Base-by-base conservation (phyloP, 257 asterid species). In the Anisodus acutangulus region DNA sequence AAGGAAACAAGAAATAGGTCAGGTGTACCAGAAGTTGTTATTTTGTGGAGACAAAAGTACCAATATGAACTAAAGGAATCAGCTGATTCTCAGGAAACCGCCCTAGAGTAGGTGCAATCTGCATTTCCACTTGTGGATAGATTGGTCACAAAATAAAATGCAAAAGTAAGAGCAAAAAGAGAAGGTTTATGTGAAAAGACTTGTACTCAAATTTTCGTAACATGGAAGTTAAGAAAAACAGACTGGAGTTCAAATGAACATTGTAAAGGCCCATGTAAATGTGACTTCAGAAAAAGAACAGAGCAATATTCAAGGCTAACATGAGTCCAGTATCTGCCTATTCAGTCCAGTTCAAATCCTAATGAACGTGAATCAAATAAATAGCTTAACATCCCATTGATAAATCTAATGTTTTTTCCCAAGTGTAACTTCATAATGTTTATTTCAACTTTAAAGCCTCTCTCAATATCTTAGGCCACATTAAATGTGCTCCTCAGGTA, bases 1-100 rank as follows among this genome's bases (percentile, higher is more conserved):
- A 19, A 72, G 55, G 54, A 74, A 72, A 49, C 19, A 74, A 74
- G n/a, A 74, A 22, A 49, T 74, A 74, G 80, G 60, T 49, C 60
- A 74, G 41, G 8, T 71, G 79, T 47, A 58, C 64, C 26, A 58
- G 64, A 58, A 58, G n/a, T 16, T 17, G 26, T n/a, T 58, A 71
- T 11, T 10, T 74, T 74, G 6, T 11, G 3, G 11, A 74, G 43
- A 51, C 41, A 47, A 49, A 74, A 19, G 9, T 72, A 45, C 17
- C 58, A 72, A n/a, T 47, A 71, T n/a, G 58, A 71, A 71, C 39
- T 17, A 71, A 37, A 71, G 17, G 8, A 45, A 71, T 49, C 79
- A 71, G 37, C 62, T 55, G 8, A 71, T 45, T 71, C 9, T 43
- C 57, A 39, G 39, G 78, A 68, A 68, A 43, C 53, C 76, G 15